phyloP scores from a whole-genome alignment of 176 grass and related monocot species.

The Phyllostachys edulis region DNA sequence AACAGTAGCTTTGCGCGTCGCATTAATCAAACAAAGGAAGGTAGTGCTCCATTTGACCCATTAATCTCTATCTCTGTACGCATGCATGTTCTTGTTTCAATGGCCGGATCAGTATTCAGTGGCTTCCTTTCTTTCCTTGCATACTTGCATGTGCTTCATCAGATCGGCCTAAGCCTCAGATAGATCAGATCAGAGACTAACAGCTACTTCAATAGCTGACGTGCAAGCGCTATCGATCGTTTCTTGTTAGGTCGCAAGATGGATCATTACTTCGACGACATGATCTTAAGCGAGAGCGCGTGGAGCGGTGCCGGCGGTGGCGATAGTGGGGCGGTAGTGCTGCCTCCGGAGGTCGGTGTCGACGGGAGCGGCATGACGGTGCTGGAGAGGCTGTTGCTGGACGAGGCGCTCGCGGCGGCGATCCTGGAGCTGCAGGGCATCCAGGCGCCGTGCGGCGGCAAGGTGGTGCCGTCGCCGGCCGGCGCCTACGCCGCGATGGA shows the following conservation, averaged over 20 bases:
- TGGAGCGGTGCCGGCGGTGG: conserved; percentile 17
- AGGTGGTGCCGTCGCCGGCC: background rate
- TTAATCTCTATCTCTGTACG: background rate
- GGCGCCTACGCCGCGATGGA: conserved; percentile 27
- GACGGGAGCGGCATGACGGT: conserved; percentile 34
- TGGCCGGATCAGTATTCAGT: background rate
- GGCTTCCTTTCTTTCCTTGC: background rate
- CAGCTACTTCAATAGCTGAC: background rate
- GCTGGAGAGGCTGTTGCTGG: conserved; percentile 51
- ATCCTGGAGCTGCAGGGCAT: conserved; percentile 56
- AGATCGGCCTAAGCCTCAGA: conserved; percentile 5
- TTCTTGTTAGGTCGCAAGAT: conserved; percentile 38
- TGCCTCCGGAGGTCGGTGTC: conserved; percentile 4
- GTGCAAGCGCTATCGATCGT: background rate
- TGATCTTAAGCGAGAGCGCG: conserved; percentile 44
- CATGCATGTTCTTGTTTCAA: background rate
- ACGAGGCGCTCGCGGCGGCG: conserved; percentile 59
- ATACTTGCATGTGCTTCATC: background rate
- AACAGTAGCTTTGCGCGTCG: background rate
- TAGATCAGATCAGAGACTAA: background rate
- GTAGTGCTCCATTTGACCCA: conserved; percentile 3
- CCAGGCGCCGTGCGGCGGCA: background rate
- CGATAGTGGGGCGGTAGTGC: background rate
- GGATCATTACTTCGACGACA: conserved; percentile 55
- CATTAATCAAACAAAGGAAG: conserved; percentile 1